phyloP scores from a whole-genome alignment of 2,329 filamentous ascomycete species.

The Xylaria digitata region DNA sequence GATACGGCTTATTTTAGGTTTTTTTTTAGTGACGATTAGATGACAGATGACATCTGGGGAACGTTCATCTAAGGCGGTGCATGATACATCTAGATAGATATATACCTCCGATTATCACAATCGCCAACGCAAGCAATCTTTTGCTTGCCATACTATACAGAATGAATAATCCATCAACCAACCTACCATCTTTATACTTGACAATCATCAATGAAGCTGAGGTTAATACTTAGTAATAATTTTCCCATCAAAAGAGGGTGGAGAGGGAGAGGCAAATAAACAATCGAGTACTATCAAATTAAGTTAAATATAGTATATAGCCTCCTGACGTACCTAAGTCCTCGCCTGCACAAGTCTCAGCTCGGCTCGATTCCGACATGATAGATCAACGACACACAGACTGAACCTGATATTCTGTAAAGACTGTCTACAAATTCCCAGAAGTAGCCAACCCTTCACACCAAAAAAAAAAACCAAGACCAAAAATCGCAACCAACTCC shows the following conservation, averaged over 20 bases:
- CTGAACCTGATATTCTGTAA: background rate
- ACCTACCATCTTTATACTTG: no score
- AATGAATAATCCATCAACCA: background rate
- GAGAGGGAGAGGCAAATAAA: background rate
- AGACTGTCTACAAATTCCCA: background rate
- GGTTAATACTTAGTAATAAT: no score
- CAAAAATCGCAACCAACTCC: no score
- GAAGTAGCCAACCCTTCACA: no score
- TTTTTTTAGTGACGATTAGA: background rate
- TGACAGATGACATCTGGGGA: background rate
- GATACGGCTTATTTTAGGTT: background rate
- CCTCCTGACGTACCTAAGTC: no score
- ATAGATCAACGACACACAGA: background rate
- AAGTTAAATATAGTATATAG: no score
- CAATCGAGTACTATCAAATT: background rate
- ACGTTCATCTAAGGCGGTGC: slow-evolving; percentile 8
- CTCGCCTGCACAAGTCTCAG: no score
- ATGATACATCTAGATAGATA: background rate
- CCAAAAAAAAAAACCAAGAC: background rate
- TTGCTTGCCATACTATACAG: background rate
- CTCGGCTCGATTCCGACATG: no score
- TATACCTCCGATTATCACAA: background rate
- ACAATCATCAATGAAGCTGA: no score
- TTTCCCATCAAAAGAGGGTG: background rate
- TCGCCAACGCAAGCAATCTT: background rate